Percentiles rank a stretch among this genome's conserved stretches.
Conservation (phyloP, 2,329 filamentous ascomycete genomes). For the Fusarium papillatum region DNA sequence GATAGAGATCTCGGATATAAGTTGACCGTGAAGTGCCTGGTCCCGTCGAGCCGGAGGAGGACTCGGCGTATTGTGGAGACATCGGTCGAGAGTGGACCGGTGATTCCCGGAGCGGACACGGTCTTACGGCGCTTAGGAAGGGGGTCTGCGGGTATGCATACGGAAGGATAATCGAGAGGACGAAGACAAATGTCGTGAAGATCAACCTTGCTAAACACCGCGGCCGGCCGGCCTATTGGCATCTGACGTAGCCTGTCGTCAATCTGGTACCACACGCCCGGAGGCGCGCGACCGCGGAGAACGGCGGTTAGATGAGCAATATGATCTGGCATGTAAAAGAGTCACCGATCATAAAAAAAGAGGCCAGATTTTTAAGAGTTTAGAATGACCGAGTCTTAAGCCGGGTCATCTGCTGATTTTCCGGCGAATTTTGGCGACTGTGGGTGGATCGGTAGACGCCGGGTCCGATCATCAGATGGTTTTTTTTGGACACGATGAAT, state of each 20-base stretch:
- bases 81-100: not conserved
- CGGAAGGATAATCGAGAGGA: not conserved
- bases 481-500: constrained; percentile 2
- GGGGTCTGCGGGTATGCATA: not conserved
- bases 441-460: constrained; percentile 28
- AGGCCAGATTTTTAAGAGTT: not conserved
- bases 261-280: not conserved
- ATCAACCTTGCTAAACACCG: not conserved
- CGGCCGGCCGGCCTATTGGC: not conserved
- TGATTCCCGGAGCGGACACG: not conserved
- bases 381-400: not conserved
- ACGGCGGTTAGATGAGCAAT: not conserved
- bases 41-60: not conserved
- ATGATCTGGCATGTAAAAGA: not conserved
- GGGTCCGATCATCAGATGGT: constrained; percentile 28
- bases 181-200: no score
- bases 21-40: not conserved
- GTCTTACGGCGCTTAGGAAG: not conserved
- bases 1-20: not conserved
- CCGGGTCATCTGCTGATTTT: constrained; percentile 30
- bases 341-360: not conserved
- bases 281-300: not conserved
- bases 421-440: constrained; percentile 8
- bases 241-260: not conserved
- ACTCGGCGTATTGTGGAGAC: not conserved